Base-by-base conservation (phyloP, 371 early-diverging fungal species). In the Mucor piriformis region DNA sequence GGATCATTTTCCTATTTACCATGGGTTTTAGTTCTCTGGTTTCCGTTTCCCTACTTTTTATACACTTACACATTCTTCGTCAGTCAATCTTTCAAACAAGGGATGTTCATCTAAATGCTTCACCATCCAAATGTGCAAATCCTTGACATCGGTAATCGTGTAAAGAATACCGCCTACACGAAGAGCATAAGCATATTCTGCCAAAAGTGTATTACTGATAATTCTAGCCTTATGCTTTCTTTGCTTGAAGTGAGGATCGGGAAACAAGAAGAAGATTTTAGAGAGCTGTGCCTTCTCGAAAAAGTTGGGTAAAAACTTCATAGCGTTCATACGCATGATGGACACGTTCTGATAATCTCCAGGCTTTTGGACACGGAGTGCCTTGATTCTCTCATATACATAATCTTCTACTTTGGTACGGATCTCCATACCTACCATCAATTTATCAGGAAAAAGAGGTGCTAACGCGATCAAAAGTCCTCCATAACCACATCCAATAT, bases 171-270 rank as follows among this genome's bases (percentile, higher is more conserved):
- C 99, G 21, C 95, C 97, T 7, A 82, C 81, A 20, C 87, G 85
- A 49, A 97, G 77, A 27, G 90, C 85, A 73, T 96, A 98, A 13
- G 99, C 98, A 72, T 98, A 99, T 73, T 98, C 98, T 37, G 95
- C 90, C 34, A 98, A 77, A 59, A 99, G 79, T 4, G 90, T 93
- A 43, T 42, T 42, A 42, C 42, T 95, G 60, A 99, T 93, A 61
- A 99, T 98, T 51, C 99, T 84, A 1, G 95, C 97, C 85, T 99
- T 99, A 79, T 99, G 98, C 81, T 99, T 99, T 75, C 93, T 88
- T 71, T 95, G 98, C 75, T 99, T 99, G 76, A 99, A 99, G 70
- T 99, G 99, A 23, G 99, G 99, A 79, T 99, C 99, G 48, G 98
- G 95, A 67, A 94, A 94, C 65, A 99, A 84, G 74, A 99, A 95